Evolutionary conservation across 306 rosid genomes (phyloP), one percentile per base, ranked within the genome.

Genomic region (Arachis hypogaea): DNA sequence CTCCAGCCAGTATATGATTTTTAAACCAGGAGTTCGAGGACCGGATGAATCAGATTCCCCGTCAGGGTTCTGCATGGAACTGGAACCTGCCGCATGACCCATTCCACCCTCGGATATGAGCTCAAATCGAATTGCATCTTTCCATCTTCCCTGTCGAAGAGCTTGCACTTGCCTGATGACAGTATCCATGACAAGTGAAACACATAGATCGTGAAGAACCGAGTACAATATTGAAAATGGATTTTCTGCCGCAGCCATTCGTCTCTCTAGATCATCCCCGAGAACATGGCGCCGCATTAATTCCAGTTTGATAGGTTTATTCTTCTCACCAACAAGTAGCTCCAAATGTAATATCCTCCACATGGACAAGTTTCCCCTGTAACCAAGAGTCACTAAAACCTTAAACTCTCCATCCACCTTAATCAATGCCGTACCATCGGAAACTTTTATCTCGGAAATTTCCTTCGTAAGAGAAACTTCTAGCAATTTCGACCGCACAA

Each of bases 301-400:
- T 69, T 90, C 98, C 85, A 95, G 72, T 78, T 90, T 92, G 58
- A 95, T 83, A 29, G 72, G 85, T 52, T 87, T 90, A 73, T 77
- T 57, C 63, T 82, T 88, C 85, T 95, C 99, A 49, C 97, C 99
- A 86, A 95, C 99, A 75, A 92, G 99, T 74, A 95, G 82, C 76
- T 95, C 99, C 88, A 95, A 70, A 84, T 90, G 92, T 76, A 92
- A 85, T 84, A 95, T 92, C 87, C 99, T 95, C 99, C 99, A 95
- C 95, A 95, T 63, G 28, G 98, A 90, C 18, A 95, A 81, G 79
- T 92, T 93, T 16, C 99, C 99, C 56, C 99, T 84, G 74, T 95
- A 95, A 82, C 99, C 99, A 68, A 95, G 93, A 46, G 98, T 95
- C 59, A 95, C 82, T 76, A 92, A 74, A 72, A 87, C 98, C 91